Conservation (phyloP, 2,329 filamentous ascomycete genomes). For the Nannizziopsis arthrosporioides region DNA sequence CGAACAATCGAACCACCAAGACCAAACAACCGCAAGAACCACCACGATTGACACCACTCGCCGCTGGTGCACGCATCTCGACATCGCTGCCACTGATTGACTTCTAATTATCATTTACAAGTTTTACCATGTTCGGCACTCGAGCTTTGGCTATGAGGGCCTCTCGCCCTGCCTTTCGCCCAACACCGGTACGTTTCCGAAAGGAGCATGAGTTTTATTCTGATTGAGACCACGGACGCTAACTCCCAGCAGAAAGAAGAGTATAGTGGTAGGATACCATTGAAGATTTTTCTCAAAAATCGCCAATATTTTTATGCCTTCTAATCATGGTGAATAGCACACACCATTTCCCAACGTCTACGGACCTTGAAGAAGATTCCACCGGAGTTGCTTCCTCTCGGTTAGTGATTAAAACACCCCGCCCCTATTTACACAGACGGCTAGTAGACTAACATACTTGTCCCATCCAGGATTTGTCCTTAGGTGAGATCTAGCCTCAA, state of each 20-base stretch:
- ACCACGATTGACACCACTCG: neutral
- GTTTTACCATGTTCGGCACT: conserved; percentile 6
- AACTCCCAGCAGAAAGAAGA: conserved; percentile 10
- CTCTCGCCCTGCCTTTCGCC: conserved; percentile 7
- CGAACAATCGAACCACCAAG: conserved; percentile 6
- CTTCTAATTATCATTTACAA: neutral
- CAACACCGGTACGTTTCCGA: conserved; percentile 9
- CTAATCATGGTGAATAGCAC: conserved; percentile 47
- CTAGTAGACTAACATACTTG: conserved; percentile 14
- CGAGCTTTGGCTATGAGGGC: conserved; percentile 9
- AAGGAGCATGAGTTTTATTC: neutral
- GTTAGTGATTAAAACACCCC: conserved; percentile 45
- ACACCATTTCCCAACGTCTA: conserved; percentile 92
- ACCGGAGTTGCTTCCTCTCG: conserved; percentile 85
- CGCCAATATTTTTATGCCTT: neutral
- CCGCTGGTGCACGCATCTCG: neutral
- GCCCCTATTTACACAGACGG: neutral
- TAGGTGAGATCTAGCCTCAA: conserved; percentile 46
- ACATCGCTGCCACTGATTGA: neutral
- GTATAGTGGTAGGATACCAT: conserved; percentile 2
- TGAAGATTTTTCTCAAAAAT: neutral
- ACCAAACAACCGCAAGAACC: neutral
- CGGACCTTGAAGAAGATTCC: conserved; percentile 82
- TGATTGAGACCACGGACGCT: neutral
- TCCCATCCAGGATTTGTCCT: conserved; percentile 63